A percentile compares a stretch with the other conserved stretches of the same genome.
phyloP scores from a whole-genome alignment of 2,329 filamentous ascomycete species.

The Fusarium sp. region DNA sequence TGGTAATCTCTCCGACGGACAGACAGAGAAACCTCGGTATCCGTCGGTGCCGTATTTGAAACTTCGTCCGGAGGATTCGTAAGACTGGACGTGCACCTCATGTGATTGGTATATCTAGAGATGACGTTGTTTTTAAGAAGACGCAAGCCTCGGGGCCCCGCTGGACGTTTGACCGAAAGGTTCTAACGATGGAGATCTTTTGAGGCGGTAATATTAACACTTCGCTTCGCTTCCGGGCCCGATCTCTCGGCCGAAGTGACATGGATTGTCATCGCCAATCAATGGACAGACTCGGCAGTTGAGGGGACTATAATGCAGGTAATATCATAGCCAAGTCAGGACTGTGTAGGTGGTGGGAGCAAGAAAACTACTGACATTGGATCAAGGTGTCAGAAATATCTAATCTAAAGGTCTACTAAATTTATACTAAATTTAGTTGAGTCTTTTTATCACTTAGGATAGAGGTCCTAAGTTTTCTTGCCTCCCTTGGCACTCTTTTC shows the following conservation, averaged over 20 bases:
- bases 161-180: neutral
- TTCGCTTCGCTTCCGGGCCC: neutral
- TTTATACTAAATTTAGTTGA: too few relatives aligned
- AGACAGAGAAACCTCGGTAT: neutral
- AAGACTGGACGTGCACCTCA: neutral
- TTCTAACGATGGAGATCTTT: neutral
- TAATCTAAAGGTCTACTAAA: too few relatives aligned
- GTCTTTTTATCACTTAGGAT: too few relatives aligned
- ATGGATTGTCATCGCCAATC: neutral
- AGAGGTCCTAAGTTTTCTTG: too few relatives aligned
- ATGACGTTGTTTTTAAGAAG: neutral
- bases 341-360: neutral
- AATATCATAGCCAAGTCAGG: neutral
- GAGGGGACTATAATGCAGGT: neutral
- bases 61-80: neutral
- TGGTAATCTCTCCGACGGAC: constrained; percentile 13
- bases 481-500: neutral
- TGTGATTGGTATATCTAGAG: neutral
- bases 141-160: neutral
- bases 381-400: too few relatives aligned
- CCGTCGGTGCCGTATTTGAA: neutral
- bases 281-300: neutral
- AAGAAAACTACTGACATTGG: too few relatives aligned
- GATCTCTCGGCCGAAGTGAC: constrained; percentile 5
- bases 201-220: neutral